Evolutionary conservation across 139 green algal genomes (phyloP).

Genomic region (Dunaliella sp.): DNA sequence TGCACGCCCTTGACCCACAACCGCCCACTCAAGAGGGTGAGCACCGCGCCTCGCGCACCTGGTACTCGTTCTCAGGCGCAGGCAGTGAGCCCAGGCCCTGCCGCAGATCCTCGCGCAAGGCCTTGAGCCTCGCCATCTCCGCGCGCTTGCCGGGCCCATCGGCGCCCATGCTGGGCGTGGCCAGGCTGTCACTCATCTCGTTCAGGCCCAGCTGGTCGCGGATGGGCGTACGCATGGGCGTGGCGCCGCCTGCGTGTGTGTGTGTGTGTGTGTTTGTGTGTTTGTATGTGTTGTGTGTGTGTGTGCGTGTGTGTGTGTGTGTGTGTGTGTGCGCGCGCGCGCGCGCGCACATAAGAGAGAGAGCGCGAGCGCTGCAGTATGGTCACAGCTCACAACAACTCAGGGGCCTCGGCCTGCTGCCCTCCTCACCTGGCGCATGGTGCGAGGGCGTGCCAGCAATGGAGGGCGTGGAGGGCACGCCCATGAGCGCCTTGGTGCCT

Average conservation of each 20-base stretch:
- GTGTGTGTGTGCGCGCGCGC: background rate
- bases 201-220: constrained; percentile 87
- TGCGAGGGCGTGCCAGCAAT: constrained; percentile 35
- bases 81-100: constrained; percentile 74
- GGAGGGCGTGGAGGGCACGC: constrained; percentile 34
- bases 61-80: constrained; percentile 78
- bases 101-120: constrained; percentile 55
- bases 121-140: constrained; percentile 20
- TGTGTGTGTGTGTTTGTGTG: background rate
- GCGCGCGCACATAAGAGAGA: background rate
- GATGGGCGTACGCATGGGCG: constrained; percentile 59
- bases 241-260: constrained; percentile 29
- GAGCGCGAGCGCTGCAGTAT: background rate
- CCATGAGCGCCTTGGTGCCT: constrained; percentile 24
- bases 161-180: constrained; percentile 16
- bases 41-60: background rate
- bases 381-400: background rate
- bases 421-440: background rate
- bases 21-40: too few relatives aligned
- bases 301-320: background rate
- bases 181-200: constrained; percentile 42
- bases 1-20: too few relatives aligned
- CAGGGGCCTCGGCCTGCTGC: background rate
- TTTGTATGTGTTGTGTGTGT: background rate
- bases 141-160: constrained; percentile 18